Conservation (phyloP, 2,329 filamentous ascomycete genomes). For the Ceratocystis huliohia region DNA sequence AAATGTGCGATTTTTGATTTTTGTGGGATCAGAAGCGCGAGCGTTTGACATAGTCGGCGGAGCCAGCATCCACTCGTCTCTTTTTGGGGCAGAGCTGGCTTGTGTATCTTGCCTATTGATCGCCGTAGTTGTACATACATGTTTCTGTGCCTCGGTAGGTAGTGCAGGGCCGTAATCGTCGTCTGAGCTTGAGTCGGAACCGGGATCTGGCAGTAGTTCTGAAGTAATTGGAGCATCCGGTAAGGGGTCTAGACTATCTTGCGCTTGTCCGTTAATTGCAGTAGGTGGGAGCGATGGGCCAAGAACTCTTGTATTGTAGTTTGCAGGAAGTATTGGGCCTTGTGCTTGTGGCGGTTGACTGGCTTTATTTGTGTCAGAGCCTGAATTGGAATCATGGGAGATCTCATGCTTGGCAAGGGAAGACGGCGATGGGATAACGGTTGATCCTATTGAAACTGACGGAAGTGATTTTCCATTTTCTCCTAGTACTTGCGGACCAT, state of each 20-base stretch:
- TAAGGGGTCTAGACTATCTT: constrained; percentile 20
- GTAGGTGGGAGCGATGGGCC: constrained; percentile 22
- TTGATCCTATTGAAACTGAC: not conserved
- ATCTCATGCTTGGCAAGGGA: not conserved
- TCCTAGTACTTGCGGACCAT: not conserved
- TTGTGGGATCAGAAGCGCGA: constrained; percentile 65
- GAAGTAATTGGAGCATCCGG: not conserved
- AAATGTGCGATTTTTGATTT: constrained; percentile 71
- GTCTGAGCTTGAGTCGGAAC: constrained; percentile 30
- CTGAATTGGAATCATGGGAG: constrained; percentile 26
- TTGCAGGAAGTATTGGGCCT: constrained; percentile 25
- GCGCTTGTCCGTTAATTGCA: constrained; percentile 31
- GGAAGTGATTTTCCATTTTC: too few relatives aligned
- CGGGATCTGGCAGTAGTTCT: constrained; percentile 15
- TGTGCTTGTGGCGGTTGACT: constrained; percentile 25
- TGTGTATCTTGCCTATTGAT: constrained; percentile 24
- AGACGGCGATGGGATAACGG: too few relatives aligned
- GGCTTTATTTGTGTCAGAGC: constrained; percentile 24
- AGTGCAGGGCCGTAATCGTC: constrained; percentile 50
- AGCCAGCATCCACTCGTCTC: constrained; percentile 77
- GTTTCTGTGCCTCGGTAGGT: constrained; percentile 42
- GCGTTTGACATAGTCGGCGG: constrained; percentile 46
- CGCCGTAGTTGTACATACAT: constrained; percentile 32
- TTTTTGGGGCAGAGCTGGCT: constrained; percentile 34
- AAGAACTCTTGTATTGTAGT: constrained; percentile 22